A percentile compares a stretch with the other conserved stretches of the same genome.
phyloP scores from a whole-genome alignment of 2,329 filamentous ascomycete species.

The Fusarium sp. region DNA sequence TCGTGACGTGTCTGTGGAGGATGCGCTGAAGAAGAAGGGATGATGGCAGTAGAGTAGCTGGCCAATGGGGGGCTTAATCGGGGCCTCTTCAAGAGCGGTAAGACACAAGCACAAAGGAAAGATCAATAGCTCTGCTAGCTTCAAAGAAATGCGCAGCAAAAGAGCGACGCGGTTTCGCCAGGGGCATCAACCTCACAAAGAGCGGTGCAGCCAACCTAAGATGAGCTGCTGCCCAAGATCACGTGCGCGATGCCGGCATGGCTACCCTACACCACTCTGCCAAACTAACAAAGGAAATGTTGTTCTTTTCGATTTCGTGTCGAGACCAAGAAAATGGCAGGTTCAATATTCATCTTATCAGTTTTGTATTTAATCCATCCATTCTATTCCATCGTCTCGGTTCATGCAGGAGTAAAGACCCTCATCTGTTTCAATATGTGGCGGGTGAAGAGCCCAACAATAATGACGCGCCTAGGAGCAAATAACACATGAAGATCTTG shows the following conservation, averaged over 20 bases:
- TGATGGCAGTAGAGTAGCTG: constrained; percentile 6
- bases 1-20: constrained; percentile 45
- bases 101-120: constrained; percentile 35
- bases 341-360: neutral
- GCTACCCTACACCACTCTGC: constrained; percentile 13
- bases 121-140: constrained; percentile 17
- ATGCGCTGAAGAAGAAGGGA: constrained; percentile 30
- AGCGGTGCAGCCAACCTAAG: constrained; percentile 38
- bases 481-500: no score
- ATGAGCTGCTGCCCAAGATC: constrained; percentile 19
- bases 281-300: neutral
- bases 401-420: no score
- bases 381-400: no score
- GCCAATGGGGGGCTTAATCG: constrained; percentile 22
- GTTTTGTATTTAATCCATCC: no score
- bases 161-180: constrained; percentile 36
- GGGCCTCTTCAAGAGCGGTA: constrained; percentile 19
- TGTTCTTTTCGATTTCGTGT: neutral
- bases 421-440: no score
- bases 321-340: neutral
- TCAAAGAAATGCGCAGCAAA: constrained; percentile 34
- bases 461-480: no score
- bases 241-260: constrained; percentile 4
- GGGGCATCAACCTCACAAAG: constrained; percentile 40
- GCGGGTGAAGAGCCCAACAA: no score